Evolutionary conservation across 2,329 filamentous ascomycete species (phyloP).

Genomic region (Daldinia sp.): DNA sequence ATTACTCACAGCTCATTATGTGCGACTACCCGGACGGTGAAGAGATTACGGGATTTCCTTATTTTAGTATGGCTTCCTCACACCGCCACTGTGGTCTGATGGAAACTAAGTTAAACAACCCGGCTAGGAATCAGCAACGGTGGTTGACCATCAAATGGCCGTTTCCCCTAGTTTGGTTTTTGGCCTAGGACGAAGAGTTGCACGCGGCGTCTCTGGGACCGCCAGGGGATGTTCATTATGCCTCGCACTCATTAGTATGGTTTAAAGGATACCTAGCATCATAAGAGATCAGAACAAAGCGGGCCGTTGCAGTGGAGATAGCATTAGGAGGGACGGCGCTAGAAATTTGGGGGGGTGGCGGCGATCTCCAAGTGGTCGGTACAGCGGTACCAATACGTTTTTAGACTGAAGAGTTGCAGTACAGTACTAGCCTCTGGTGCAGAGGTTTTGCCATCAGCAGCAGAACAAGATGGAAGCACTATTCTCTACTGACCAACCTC

Average conservation of each 20-base stretch:
- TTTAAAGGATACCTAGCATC: slow-evolving; percentile 34
- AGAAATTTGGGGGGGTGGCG: slow-evolving; percentile 41
- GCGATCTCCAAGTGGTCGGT: slow-evolving; percentile 45
- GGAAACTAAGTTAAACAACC: slow-evolving; percentile 40
- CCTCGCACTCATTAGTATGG: slow-evolving; percentile 34
- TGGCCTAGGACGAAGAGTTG: slow-evolving; percentile 29
- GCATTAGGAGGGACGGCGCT: slow-evolving; percentile 38
- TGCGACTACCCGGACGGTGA: slow-evolving; percentile 39
- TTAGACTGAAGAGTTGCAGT: slow-evolving; percentile 32
- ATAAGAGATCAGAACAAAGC: slow-evolving; percentile 41
- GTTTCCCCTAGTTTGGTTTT: slow-evolving; percentile 24
- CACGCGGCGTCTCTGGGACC: slow-evolving; percentile 28
- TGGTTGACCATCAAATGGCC: slow-evolving; percentile 28
- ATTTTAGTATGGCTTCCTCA: slow-evolving; percentile 42
- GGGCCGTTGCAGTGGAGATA: slow-evolving; percentile 44
- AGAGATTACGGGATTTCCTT: slow-evolving; percentile 42
- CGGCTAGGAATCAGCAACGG: slow-evolving; percentile 38
- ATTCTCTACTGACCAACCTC: slow-evolving; percentile 18
- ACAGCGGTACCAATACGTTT: slow-evolving; percentile 39
- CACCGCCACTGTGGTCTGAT: slow-evolving; percentile 44
- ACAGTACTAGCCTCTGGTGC: slow-evolving; percentile 22
- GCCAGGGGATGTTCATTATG: slow-evolving; percentile 32
- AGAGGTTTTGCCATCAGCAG: slow-evolving; percentile 28
- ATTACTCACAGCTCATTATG: slow-evolving; percentile 41
- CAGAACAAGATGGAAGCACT: slow-evolving; percentile 22